Evolutionary conservation across 139 green algal genomes (phyloP), one percentile per base, ranked within the genome.

Genomic region (Astrephomene gubernaculifera): DNA sequence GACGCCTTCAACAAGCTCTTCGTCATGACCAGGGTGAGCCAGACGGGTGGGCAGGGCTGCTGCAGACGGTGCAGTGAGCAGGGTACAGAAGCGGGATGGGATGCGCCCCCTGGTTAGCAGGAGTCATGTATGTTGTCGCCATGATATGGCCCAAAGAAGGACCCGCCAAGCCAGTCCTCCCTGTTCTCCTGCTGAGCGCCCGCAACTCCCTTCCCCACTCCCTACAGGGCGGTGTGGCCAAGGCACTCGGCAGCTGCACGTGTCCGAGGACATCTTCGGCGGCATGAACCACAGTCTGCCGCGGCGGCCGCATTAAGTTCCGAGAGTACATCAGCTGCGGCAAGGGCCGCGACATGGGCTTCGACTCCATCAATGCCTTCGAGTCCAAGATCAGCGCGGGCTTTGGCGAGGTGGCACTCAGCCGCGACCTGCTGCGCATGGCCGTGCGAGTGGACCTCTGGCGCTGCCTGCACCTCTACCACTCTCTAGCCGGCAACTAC

Each of bases 291-390:
- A 84, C 73, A 80, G 87, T 21, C 86, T 96, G 79, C 90, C n/a
- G 96, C 25, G 93, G 95, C 35, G 95, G 92, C 8, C 69, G 86
- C 29, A 91, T 96, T 72, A 95, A 95, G 74, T 98, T 96, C 88
- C 92, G 94, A 45, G 95, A 97, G 81, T 97, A 97, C 91, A 96
- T 98, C 70, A 83, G 71, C 39, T 79, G 87, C 71, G 93, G 95
- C 79, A 98, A 98, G 92, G 95, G 95, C 36, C 90, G 95, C 33
- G 96, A 98, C 87, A 96, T 98, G 91, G 95, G 95, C 52, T 95
- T 98, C 53, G 95, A 96, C 63, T 95, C 93, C 60, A 98, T 98
- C 86, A 96, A 97, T 79, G 84, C 85, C 22, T 98, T 98, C 64
- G 96, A 98, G 92, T 90, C 89, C 81, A 98, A 98, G 91, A 92